Evolutionary conservation across 805 yeast species (phyloP).

Genomic region (Ogataea nonfermentans): DNA sequence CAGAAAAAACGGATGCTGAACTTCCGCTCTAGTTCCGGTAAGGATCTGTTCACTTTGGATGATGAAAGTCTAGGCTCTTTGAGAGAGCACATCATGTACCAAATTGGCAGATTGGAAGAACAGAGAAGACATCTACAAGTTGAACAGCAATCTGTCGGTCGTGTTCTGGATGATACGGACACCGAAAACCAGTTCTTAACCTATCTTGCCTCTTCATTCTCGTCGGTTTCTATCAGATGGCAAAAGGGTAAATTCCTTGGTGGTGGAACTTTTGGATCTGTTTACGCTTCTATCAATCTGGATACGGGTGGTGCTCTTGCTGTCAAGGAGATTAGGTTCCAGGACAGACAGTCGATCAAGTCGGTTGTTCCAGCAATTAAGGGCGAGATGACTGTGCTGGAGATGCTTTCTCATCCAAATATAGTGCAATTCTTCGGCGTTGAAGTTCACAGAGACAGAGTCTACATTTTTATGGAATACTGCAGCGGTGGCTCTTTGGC

Average conservation of each 20-base stretch:
- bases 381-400: conserved; percentile 95
- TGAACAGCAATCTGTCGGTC: conserved; percentile 64
- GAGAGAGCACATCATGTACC: conserved; percentile 65
- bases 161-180: conserved; percentile 84
- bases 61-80: conserved; percentile 54
- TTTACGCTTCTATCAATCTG: conserved; percentile 85
- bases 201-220: conserved; percentile 82
- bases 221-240: conserved; percentile 93
- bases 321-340: conserved; percentile 90
- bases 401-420: conserved; percentile 93
- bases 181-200: conserved; percentile 85
- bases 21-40: conserved; percentile 47
- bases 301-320: conserved; percentile 97
- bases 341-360: conserved; percentile 80
- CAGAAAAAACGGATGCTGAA: conserved; percentile 54
- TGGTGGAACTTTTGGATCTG: conserved; percentile 94
- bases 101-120: conserved; percentile 62
- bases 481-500: conserved; percentile 96
- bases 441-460: conserved; percentile 94
- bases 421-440: conserved; percentile 96
- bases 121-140: conserved; percentile 42
- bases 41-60: conserved; percentile 54
- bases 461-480: conserved; percentile 94
- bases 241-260: conserved; percentile 93
- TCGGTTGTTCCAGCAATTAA: conserved; percentile 84